Evolutionary conservation across 1,139 yeast genomes (phyloP).

Genomic region (Magnusiomyces magnusii): DNA sequence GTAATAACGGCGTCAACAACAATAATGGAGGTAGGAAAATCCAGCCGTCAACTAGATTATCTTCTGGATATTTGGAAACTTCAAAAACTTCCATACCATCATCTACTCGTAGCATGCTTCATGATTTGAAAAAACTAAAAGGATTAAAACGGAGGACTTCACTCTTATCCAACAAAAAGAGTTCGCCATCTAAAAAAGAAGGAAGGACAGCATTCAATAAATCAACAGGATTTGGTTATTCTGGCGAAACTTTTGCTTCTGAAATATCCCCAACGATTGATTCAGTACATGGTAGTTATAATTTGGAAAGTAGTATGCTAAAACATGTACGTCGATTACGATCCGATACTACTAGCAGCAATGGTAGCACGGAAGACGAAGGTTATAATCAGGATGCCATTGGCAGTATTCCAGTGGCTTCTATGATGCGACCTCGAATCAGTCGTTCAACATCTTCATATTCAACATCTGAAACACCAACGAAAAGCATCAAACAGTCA

Average conservation of each 20-base stretch:
- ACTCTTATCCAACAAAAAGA: not conserved
- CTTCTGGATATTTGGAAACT: not conserved
- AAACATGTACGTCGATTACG: not conserved
- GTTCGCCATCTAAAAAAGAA: not conserved
- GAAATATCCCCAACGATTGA: not conserved
- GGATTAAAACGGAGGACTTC: not conserved
- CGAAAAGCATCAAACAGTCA: not conserved
- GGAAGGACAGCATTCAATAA: not conserved
- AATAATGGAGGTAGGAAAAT: no score
- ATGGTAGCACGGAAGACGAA: not conserved
- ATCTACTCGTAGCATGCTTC: not conserved
- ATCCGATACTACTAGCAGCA: not conserved
- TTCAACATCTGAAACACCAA: not conserved
- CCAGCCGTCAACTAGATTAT: no score
- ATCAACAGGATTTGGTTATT: not conserved
- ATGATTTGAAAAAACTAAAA: not conserved
- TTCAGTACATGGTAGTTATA: not conserved
- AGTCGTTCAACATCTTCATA: not conserved
- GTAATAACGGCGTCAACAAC: not conserved
- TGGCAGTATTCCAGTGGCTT: not conserved
- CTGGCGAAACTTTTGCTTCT: not conserved
- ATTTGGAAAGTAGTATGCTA: not conserved
- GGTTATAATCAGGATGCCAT: not conserved
- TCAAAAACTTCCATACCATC: not conserved
- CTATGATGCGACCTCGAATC: not conserved